Evolutionary conservation across 805 yeast species (phyloP).

Genomic region (Teunomyces kruisii): DNA sequence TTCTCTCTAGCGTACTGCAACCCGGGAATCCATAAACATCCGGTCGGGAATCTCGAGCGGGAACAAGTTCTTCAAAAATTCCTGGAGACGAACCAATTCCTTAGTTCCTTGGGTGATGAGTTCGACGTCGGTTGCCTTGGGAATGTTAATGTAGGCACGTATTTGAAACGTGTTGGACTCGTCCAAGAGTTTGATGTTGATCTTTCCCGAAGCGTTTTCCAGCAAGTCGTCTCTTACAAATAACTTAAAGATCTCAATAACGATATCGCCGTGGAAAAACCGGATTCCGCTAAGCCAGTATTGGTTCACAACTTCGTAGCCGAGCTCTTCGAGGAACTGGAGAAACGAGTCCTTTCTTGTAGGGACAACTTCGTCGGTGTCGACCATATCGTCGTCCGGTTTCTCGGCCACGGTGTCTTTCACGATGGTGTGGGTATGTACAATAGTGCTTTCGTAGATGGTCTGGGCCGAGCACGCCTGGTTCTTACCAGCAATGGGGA

Average conservation of each 20-base stretch:
- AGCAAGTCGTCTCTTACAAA: constrained; percentile 36
- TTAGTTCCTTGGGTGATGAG: constrained; percentile 63
- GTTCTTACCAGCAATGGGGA: constrained; percentile 73
- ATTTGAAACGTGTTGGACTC: constrained; percentile 58
- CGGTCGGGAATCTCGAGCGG: constrained; percentile 75
- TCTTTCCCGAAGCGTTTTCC: constrained; percentile 15
- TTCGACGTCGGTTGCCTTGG: constrained; percentile 72
- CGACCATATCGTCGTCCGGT: background rate
- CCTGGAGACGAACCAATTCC: constrained; percentile 61
- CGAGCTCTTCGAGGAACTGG: constrained; percentile 58
- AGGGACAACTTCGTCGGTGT: background rate
- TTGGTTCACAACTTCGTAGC: constrained; percentile 64
- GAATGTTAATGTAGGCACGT: constrained; percentile 68
- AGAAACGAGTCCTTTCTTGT: constrained; percentile 35
- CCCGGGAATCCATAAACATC: constrained; percentile 76
- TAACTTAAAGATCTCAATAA: constrained; percentile 57
- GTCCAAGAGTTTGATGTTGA: constrained; percentile 44
- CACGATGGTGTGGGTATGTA: constrained; percentile 47
- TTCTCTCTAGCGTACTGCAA: constrained; percentile 16
- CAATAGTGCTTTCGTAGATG: constrained; percentile 59
- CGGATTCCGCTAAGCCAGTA: constrained; percentile 62
- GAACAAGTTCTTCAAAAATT: constrained; percentile 65
- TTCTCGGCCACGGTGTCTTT: background rate
- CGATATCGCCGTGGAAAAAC: constrained; percentile 59
- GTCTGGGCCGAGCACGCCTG: constrained; percentile 62